Conservation (phyloP, 306 rosid species). For the Quercus bicolor region DNA sequence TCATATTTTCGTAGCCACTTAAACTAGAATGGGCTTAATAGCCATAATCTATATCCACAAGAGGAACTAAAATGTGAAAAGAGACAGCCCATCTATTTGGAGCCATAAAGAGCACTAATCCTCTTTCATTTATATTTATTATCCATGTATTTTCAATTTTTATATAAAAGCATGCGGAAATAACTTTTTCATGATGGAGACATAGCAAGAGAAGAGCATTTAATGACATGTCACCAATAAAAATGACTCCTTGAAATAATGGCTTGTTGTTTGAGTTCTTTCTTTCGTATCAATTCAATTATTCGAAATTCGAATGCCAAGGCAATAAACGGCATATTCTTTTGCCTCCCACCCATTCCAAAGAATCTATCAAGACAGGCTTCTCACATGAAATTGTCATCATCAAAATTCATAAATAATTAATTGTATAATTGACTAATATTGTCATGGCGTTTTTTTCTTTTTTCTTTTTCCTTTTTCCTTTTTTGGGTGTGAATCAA, state of each 20-base stretch:
- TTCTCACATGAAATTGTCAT: neutral
- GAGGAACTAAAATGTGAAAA: neutral
- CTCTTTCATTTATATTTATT: neutral
- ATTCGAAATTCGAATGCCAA: neutral
- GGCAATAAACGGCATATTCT: neutral
- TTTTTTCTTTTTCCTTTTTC: too few species aligned
- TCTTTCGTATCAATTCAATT: neutral
- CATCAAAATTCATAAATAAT: neutral
- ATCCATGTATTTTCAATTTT: neutral
- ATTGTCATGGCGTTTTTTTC: too few species aligned
- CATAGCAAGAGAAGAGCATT: neutral
- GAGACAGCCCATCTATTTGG: neutral
- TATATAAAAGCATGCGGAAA: neutral
- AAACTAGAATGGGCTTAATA: neutral
- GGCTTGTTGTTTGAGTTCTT: neutral
- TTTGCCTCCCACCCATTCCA: neutral
- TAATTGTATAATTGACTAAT: neutral
- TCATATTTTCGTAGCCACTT: neutral
- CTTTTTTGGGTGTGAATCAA: too few species aligned
- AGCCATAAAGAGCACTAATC: neutral
- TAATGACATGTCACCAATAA: neutral
- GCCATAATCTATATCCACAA: too few species aligned
- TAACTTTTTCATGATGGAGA: neutral
- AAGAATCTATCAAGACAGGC: neutral
- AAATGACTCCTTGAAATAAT: neutral